Evolutionary conservation across 2,329 filamentous ascomycete genomes (phyloP).

Genomic region (Botrytis byssoidea): DNA sequence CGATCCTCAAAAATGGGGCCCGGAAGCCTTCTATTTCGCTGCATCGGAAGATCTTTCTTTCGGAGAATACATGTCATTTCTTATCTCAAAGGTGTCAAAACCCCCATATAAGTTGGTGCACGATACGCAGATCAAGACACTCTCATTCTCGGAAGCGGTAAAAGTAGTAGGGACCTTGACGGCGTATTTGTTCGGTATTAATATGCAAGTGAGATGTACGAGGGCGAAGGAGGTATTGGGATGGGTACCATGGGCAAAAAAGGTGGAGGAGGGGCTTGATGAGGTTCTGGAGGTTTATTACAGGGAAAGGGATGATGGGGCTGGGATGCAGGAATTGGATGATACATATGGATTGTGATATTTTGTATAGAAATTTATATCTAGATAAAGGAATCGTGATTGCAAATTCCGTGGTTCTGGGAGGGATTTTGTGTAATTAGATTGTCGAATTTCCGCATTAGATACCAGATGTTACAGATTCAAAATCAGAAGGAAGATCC

Average conservation of each 20-base stretch:
- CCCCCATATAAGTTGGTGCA: neutral
- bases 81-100: neutral
- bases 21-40: constrained; percentile 26
- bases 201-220: constrained; percentile 22
- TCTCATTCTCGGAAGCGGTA: neutral
- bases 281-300: constrained; percentile 18
- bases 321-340: neutral
- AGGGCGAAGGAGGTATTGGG: constrained; percentile 13
- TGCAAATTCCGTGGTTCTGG: neutral
- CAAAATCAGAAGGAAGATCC: neutral
- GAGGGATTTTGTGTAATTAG: neutral
- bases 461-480: neutral
- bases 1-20: constrained; percentile 12
- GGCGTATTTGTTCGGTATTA: constrained; percentile 11
- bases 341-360: neutral
- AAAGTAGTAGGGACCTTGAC: constrained; percentile 5
- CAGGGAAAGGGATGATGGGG: neutral
- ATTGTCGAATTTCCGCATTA: no score
- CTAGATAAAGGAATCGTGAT: neutral
- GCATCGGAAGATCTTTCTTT: constrained; percentile 14
- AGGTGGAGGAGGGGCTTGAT: constrained; percentile 11
- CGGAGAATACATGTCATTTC: constrained; percentile 2
- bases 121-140: neutral
- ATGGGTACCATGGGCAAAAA: constrained; percentile 18
- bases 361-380: neutral